Evolutionary conservation across 352 stramenopile species (phyloP).

Genomic region (Globisporangium viniferum): DNA sequence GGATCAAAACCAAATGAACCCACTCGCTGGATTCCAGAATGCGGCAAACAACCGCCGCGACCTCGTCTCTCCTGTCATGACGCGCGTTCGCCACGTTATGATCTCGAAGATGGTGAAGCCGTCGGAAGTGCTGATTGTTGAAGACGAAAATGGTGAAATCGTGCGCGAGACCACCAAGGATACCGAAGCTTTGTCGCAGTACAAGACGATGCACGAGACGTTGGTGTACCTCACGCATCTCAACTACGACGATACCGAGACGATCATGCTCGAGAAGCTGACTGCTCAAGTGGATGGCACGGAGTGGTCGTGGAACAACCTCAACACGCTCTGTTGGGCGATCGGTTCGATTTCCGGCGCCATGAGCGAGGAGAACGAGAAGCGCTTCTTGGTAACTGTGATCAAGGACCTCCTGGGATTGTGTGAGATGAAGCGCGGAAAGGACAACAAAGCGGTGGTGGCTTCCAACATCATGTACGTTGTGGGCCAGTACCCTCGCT

Average conservation of each 20-base stretch:
- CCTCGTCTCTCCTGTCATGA: conserved; percentile 88
- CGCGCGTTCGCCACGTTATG: conserved; percentile 95
- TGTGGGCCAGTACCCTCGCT: conserved; percentile 99
- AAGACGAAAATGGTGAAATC: conserved; percentile 98
- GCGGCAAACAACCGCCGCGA: conserved; percentile 52
- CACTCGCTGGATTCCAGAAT: conserved; percentile 60
- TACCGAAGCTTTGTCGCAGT: conserved; percentile 98
- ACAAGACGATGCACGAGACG: conserved; percentile 99
- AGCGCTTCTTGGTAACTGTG: conserved; percentile 99
- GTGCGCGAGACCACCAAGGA: conserved; percentile 98
- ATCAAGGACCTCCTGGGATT: conserved; percentile 99
- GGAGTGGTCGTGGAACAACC: conserved; percentile 95
- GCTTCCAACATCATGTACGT: conserved; percentile 99
- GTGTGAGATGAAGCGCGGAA: conserved; percentile 97
- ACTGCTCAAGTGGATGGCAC: conserved; percentile 88
- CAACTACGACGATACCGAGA: conserved; percentile 99
- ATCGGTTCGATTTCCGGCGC: conserved; percentile 98
- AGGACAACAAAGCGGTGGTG: conserved; percentile 99
- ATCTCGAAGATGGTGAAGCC: conserved; percentile 99
- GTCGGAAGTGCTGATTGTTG: conserved; percentile 99
- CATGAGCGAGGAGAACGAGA: conserved; percentile 99
- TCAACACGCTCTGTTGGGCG: conserved; percentile 99
- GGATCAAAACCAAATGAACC: conserved; percentile 77
- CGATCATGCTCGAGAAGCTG: conserved; percentile 99
- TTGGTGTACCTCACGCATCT: conserved; percentile 99